Base-by-base conservation (phyloP, 2,329 filamentous ascomycete genomes). In the Botrytis hyacinthi region DNA sequence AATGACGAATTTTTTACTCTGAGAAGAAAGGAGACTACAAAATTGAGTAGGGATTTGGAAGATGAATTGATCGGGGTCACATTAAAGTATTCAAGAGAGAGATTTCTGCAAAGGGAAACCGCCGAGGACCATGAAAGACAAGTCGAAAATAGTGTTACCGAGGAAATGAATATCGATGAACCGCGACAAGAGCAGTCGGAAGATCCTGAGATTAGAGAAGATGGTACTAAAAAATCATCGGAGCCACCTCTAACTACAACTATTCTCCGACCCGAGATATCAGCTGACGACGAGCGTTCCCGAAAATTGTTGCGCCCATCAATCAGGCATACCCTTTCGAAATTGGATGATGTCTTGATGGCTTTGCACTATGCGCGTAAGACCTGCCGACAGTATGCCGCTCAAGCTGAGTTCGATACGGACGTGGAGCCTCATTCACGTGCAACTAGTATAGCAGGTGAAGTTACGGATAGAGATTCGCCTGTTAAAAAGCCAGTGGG, bases 241-340 rank as follows among this genome's bases (percentile, higher is more conserved):
- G 48, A 63, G 51, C 54, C 57, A 26, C 72, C 70, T 48, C 54
- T 37, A 4, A 5, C 8, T 4, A 72, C 73, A 65, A 29, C n/a
- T 8, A 35, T 61, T 12, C 48, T 80, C 6, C 74, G 74, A 42
- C 89, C 92, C 0, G 84, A 86, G 3, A 82, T 93, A 8, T 87
- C 92, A 12, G 87, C 89, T 1, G 91, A 97, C 77, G 94, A 97
- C 76, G 90, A 92, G 2, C 80, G 85, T 66, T 92, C 93, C 0
- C 84, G 87, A 74, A 80, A 82, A 2, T 84, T 97, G 8, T 83
- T 97, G 26, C 86, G 87, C 0, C 93, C 94, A 0, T 86, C 89
- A 0, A 86, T 92, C 18, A 86, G 90, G n/a, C 91, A 93, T 76
- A 87, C 95, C 26, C 84, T 97, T 14, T 83, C 85, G 1, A 88